Percentiles rank a stretch among this genome's conserved stretches.
Conservation (phyloP, 768 basidiomycete genomes). For the Clitopilus hobsonii region DNA sequence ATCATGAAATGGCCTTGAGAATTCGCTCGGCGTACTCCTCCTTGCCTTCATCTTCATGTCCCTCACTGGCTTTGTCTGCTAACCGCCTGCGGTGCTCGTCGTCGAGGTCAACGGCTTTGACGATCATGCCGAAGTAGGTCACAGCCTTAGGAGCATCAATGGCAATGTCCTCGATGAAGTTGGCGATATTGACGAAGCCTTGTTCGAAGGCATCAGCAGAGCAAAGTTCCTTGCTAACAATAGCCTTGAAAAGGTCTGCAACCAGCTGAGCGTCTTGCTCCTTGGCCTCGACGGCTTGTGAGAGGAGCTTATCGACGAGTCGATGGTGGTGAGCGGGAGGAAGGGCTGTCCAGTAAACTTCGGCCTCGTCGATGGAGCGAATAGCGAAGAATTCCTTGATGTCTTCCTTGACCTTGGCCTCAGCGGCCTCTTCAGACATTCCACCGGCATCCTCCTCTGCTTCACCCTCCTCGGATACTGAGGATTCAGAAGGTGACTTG, state of each 20-base stretch:
- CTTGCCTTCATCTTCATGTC: background rate
- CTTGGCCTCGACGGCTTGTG: conserved; percentile 75
- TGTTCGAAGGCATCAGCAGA: conserved; percentile 62
- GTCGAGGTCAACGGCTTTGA: conserved; percentile 66
- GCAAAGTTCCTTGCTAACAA: conserved; percentile 56
- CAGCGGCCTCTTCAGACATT: conserved; percentile 65
- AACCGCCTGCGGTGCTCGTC: conserved; percentile 53
- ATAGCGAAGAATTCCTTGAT: conserved; percentile 83
- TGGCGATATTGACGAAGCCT: conserved; percentile 65
- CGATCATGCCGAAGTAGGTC: conserved; percentile 66
- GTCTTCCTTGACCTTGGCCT: conserved; percentile 77
- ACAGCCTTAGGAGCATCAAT: conserved; percentile 90
- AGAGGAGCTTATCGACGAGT: conserved; percentile 75
- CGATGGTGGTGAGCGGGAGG: conserved; percentile 56
- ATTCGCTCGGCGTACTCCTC: background rate
- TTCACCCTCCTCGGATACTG: conserved; percentile 36
- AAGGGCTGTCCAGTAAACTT: conserved; percentile 76
- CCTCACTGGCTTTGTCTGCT: conserved; percentile 45
- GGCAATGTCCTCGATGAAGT: conserved; percentile 82
- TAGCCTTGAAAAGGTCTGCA: conserved; percentile 65
- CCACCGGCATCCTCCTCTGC: conserved; percentile 46
- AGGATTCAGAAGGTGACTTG: conserved; percentile 27
- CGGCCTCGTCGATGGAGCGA: conserved; percentile 83
- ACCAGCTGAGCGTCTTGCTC: conserved; percentile 76
- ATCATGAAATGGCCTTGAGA: conserved; percentile 1